phyloP scores from a whole-genome alignment of 352 stramenopile species.

The Discostella stelligera region DNA sequence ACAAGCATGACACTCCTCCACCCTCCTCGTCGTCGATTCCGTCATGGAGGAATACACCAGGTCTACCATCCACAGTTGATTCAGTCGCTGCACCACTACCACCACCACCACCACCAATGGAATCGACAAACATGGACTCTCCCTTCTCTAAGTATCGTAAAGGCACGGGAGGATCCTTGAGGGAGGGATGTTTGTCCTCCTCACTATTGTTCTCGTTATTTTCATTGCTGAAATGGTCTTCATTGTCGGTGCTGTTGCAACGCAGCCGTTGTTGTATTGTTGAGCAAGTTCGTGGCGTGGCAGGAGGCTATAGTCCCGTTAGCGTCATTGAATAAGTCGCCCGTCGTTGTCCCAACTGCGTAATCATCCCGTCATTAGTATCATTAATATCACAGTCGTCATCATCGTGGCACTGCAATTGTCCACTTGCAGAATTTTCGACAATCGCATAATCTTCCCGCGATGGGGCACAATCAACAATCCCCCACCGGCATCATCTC shows the following conservation, averaged over 20 bases:
- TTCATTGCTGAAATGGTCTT: constrained; percentile 8
- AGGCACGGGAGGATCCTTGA: constrained; percentile 17
- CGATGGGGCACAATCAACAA: constrained; percentile 26
- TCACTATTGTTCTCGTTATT: constrained; percentile 9
- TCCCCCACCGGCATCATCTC: constrained; percentile 13
- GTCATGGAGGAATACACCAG: not conserved
- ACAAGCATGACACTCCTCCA: constrained; percentile 59
- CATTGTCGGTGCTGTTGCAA: not conserved
- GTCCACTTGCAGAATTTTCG: not conserved
- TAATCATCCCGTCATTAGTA: too few species aligned
- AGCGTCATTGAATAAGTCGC: not conserved
- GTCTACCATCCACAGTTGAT: not conserved
- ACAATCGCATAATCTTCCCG: constrained; percentile 25
- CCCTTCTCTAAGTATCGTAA: constrained; percentile 5
- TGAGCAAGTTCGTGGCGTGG: constrained; percentile 14
- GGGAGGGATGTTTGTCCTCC: not conserved
- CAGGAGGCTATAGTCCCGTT: constrained; percentile 6
- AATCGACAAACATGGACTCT: not conserved
- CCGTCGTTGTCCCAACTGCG: too few species aligned
- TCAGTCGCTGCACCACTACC: not conserved
- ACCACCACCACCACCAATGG: constrained; percentile 1
- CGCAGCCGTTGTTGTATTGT: not conserved
- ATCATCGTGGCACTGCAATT: too few species aligned
- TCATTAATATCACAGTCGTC: too few species aligned
- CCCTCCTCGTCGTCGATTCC: constrained; percentile 6